Evolutionary conservation across 768 basidiomycete genomes (phyloP), one percentile per base, ranked within the genome.

Genomic region (Gloeostereum incarnatum): DNA sequence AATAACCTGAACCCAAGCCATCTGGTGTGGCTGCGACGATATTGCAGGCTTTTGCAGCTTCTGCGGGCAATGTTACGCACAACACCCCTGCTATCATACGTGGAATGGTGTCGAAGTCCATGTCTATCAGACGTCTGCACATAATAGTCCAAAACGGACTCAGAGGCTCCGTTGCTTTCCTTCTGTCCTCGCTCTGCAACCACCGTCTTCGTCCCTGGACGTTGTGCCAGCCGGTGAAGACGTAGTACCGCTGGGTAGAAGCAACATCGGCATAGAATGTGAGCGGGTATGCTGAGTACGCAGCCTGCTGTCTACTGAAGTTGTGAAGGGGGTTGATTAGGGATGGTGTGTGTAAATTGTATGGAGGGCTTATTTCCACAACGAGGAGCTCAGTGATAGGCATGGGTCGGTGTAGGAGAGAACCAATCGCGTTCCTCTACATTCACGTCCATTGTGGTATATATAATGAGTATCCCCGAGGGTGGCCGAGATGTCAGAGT

Each of bases 61-160:
- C n/a, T n/a, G n/a, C n/a, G n/a, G n/a, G n/a, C n/a, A n/a, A n/a
- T n/a, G 16, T 17, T 7, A 36, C 35, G 17, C 35, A 17, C 6
- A 24, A 23, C 13, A 36, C 18, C 20, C 35, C 10, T 36, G 8
- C 9, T 9, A 9, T 17, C 10, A 9, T 17, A 6, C 9, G 8
- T 17, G 35, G 35, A 36, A 36, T 36, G 10, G 35, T 36, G 17
- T 36, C 35, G 35, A 36, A 36, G 23, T 23, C 18, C 35, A 36
- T 36, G 23, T 36, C 21, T 9, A 36, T 13, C 10, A 19, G 20
- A 6, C 10, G 13, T 36, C 6, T 16, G 22, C 20, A 9, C 20
- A 19, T 13, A 22, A 36, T 10, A 9, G 6, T 11, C 11, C 17
- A 6, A 17, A 7, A 36, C 18, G 10, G 11, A 7, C 23, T 21